Evolutionary conservation across 352 stramenopile genomes (phyloP).

Genomic region (Globisporangium apiculatum): DNA sequence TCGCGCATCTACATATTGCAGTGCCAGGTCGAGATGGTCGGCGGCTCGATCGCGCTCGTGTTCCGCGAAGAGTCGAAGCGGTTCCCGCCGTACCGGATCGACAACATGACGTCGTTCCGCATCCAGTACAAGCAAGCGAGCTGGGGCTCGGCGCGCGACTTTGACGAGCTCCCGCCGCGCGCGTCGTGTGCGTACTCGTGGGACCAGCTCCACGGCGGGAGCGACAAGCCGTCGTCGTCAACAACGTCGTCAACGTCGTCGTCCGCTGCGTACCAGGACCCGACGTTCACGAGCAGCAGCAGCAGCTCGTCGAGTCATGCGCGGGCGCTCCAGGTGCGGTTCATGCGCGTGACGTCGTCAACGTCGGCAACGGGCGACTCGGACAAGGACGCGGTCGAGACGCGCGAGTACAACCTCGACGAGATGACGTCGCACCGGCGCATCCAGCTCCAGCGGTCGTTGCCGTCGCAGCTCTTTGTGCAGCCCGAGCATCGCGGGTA

Average conservation of each 20-base stretch:
- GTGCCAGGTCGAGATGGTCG: conserved; percentile 83
- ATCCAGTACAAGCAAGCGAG: conserved; percentile 82
- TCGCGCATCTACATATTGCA: conserved; percentile 86
- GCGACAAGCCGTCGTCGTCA: conserved; percentile 51
- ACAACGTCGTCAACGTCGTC: conserved; percentile 44
- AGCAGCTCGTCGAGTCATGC: conserved; percentile 44
- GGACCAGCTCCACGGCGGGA: conserved; percentile 68
- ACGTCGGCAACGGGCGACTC: conserved; percentile 40
- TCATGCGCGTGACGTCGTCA: conserved; percentile 83
- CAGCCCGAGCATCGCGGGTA: conserved; percentile 75
- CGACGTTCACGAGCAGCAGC: conserved; percentile 46
- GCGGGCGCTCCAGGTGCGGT: conserved; percentile 76
- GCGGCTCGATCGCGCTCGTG: conserved; percentile 75
- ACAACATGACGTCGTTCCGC: conserved; percentile 88
- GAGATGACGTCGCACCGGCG: conserved; percentile 76
- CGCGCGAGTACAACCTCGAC: conserved; percentile 85
- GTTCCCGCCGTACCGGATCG: conserved; percentile 87
- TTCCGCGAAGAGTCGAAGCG: conserved; percentile 82
- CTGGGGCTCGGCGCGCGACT: conserved; percentile 66
- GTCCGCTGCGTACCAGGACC: conserved; percentile 54
- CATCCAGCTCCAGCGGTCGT: conserved; percentile 77
- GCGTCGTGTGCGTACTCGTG: conserved; percentile 82
- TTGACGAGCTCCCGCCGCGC: conserved; percentile 66
- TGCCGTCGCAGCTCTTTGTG: conserved; percentile 76
- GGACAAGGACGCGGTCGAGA: conserved; percentile 77